Percentiles rank a stretch among this genome's conserved stretches.
These are phyloP conservation scores for Mortierella sp. DNA, from an alignment of 371 early-diverging fungal genomes.

Conservation along the genomic window DNA sequence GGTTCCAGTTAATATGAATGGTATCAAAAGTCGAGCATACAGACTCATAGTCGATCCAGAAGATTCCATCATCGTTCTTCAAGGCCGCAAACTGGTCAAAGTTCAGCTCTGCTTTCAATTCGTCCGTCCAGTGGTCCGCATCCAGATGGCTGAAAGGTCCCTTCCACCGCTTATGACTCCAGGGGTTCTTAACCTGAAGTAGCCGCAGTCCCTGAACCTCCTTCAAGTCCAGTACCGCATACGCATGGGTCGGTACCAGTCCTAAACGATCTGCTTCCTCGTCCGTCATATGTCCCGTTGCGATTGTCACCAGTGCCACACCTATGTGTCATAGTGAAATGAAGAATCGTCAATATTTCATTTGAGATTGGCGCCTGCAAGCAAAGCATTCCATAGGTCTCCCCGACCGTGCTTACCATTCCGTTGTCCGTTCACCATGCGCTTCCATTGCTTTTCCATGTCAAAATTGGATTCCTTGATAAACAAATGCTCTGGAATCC, in stretches of 20 bases:
- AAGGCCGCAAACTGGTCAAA: conserved; percentile 80
- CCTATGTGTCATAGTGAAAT: conserved; percentile 60
- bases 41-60: conserved; percentile 92
- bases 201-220: conserved; percentile 63
- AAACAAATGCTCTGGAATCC: conserved; percentile 95
- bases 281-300: conserved; percentile 82
- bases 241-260: conserved; percentile 90
- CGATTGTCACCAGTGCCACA: conserved; percentile 73
- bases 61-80: conserved; percentile 68
- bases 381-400: background rate
- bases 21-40: conserved; percentile 84
- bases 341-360: conserved; percentile 25
- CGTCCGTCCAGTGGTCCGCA: conserved; percentile 78
- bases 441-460: conserved; percentile 80
- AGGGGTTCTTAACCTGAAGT: conserved; percentile 87
- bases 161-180: conserved; percentile 91
- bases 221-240: conserved; percentile 82
- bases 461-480: conserved; percentile 80
- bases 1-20: conserved; percentile 93
- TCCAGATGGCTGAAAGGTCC: conserved; percentile 87
- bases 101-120: conserved; percentile 72
- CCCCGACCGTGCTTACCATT: conserved; percentile 66
- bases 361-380: background rate
- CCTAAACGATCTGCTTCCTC: conserved; percentile 79
- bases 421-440: conserved; percentile 77